phyloP scores from a whole-genome alignment of 495 filamentous ascomycete genomes.

The Aspergillus ellipticus region DNA sequence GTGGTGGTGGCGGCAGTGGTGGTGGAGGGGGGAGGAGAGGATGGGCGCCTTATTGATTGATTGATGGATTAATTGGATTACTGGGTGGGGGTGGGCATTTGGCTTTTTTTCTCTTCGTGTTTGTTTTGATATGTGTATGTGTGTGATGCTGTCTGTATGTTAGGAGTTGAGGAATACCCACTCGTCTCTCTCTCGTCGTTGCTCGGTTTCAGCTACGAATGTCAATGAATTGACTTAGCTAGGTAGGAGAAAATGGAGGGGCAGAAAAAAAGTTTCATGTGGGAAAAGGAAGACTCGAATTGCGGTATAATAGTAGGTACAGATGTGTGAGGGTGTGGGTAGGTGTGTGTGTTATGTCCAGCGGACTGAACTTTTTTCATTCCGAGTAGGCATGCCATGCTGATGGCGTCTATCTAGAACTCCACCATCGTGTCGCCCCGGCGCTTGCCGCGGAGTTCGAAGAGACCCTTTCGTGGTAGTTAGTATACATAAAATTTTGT shows the following conservation, averaged over 20 bases:
- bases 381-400: not conserved
- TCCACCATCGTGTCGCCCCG: conserved; percentile 76
- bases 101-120: no score
- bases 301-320: not conserved
- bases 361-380: not conserved
- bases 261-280: not conserved
- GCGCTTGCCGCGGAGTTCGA: conserved; percentile 78
- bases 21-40: conserved; percentile 31
- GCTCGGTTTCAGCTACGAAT: not conserved
- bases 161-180: not conserved
- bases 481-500: no score
- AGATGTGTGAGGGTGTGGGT: not conserved
- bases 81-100: no score
- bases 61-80: not conserved
- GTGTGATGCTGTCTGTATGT: not conserved
- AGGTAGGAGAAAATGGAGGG: not conserved
- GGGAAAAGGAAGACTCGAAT: not conserved
- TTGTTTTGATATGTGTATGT: conserved; percentile 1
- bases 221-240: not conserved
- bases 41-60: conserved; percentile 39
- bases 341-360: not conserved
- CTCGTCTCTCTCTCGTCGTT: no score
- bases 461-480: conserved; percentile 69
- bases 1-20: not conserved
- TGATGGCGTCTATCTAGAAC: conserved; percentile 41